Conservation (phyloP, 805 yeast genomes). For the Pichia exigua region DNA sequence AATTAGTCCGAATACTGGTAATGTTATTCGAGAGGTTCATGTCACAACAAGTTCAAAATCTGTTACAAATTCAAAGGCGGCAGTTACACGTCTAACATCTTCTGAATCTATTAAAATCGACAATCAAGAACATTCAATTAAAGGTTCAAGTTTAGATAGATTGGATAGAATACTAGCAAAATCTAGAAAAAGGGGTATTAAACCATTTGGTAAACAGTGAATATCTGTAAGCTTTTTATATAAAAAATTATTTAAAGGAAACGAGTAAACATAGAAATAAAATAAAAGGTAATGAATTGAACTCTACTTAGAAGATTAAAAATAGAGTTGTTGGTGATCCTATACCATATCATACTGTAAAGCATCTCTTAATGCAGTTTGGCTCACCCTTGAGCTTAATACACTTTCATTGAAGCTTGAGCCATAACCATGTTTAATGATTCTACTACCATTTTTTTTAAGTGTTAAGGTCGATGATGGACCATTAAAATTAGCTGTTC, state of each 20-base stretch:
- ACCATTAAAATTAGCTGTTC: slow-evolving; percentile 22
- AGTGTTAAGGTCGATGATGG: slow-evolving; percentile 35
- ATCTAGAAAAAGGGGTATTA: slow-evolving; percentile 12
- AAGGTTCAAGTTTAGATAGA: slow-evolving; percentile 10
- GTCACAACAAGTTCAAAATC: slow-evolving; percentile 25
- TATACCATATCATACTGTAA: slow-evolving; percentile 21
- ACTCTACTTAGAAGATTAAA: too few species aligned
- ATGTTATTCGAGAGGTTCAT: slow-evolving; percentile 22
- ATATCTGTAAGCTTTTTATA: background rate
- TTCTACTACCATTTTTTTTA: slow-evolving; percentile 34
- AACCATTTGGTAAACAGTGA: background rate
- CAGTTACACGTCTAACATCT: slow-evolving; percentile 23
- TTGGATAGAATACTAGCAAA: slow-evolving; percentile 12
- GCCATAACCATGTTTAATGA: slow-evolving; percentile 37
- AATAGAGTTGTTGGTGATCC: background rate
- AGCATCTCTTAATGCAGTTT: slow-evolving; percentile 41
- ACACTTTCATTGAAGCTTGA: slow-evolving; percentile 29
- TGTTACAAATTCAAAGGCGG: slow-evolving; percentile 18
- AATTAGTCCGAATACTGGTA: slow-evolving; percentile 20
- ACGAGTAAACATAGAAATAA: background rate
- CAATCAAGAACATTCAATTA: background rate
- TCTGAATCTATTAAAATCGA: background rate
- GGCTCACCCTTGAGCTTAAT: slow-evolving; percentile 35
- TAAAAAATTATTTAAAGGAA: background rate
- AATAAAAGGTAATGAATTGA: background rate